Base-by-base conservation (phyloP, 768 basidiomycete genomes). In the Nidularia pulvinata region DNA sequence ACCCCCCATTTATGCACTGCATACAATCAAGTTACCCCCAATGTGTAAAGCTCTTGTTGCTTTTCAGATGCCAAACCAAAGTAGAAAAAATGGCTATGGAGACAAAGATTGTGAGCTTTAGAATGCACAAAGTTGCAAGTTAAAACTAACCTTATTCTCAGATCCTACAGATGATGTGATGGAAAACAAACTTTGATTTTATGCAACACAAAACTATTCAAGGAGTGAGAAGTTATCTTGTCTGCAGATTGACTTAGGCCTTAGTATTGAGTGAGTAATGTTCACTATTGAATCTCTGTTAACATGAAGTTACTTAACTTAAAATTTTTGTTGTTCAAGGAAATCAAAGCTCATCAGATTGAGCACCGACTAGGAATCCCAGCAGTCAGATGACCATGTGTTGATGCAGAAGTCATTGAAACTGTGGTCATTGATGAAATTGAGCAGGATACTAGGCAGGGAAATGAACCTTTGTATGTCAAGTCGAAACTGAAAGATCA, bases 401-500 rank as follows among this genome's bases (percentile, higher is more conserved):
- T 49, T 14, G 19, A 46, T 4, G 10, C 13, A 11, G 52, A 57
- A 36, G 47, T 49, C 9, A 30, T 50, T 16, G 30, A 14, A 6
- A 52, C 56, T 35, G n/a, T 43, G 2, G 49, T 59, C 22, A 22
- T 59, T 36, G 58, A 59, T 7, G 58, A 59, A 39, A 44, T 59
- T 34, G 56, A 59, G 1, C 53, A 55, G 35, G 60, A 61, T 51
- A 13, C 59, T 10, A 49, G 34, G 7, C 53, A 61, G 30, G 46
- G 25, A 25, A 61, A 61, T 52, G 56, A 51, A 1, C 56, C 60
- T 1, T 51, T 49, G n/a, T 59, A 22, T 49, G 36, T 61, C 42
- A 57, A 59, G 33, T 42, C 6, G 3, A 54, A 48, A 25, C 52
- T 59, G 16, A 53, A 49, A 22, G 19, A 49, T 25, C 6, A 35